Base-by-base conservation (phyloP, 2,329 filamentous ascomycete species). In the Catunica adiposa region DNA sequence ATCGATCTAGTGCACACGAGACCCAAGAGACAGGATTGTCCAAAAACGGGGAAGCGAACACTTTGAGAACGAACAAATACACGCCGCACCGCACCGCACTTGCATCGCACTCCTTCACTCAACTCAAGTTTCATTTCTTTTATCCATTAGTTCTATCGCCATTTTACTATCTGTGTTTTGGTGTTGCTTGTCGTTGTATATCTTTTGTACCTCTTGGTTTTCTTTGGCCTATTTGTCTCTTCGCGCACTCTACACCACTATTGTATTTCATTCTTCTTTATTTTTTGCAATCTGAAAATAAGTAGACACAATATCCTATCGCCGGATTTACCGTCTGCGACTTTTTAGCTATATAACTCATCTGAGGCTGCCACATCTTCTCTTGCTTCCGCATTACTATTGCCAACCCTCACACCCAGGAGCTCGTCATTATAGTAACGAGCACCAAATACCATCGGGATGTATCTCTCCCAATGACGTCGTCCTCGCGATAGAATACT, bases 401-500 rank as follows among this genome's bases (percentile, higher is more conserved):
- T 51, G n/a, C 20, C 22, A 20, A 29, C 47, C 20, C 14, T 51
- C 48, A 26, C n/a, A 22, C 23, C 26, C 17, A 2, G 2, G 3
- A 14, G 15, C 26, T 51, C n/a, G 23, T 51, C 14, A 14, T 26
- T 29, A 6, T 8, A 20, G 29, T 22, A 17, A 22, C 48, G 26
- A 29, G 2, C 46, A 51, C 29, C 48, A 17, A n/a, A n/a, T 31
- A 34, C 34, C 17, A 31, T 26, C 42, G 47, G 51, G 51, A 57
- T 57, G 55, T 50, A 40, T 57, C 44, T 25, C 51, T 31, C 48
- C 25, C 55, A 53, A 57, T 51, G 44, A 53, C 25, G 37, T 42
- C 29, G 31, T 48, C 34, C 38, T 51, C 53, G 51, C 42, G 51
- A 57, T 44, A 44, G 40, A 44, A 44, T 44, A 44, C 40, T 44